Conservation (phyloP, 169 alveolate genomes). For the Babesia bigemina region DNA sequence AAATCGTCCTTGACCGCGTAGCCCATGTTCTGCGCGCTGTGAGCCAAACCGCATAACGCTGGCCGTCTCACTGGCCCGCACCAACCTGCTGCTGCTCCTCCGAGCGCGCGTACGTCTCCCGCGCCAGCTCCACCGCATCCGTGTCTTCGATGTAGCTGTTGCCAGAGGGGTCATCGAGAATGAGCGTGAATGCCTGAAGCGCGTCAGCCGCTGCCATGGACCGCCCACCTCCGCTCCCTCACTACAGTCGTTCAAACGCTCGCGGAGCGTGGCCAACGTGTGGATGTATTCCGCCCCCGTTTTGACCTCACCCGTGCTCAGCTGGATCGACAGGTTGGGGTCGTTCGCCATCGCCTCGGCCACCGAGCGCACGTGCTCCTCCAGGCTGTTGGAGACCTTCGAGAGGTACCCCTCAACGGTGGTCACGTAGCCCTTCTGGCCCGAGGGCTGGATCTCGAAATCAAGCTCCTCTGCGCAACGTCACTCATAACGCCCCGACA, state of each 20-base stretch:
- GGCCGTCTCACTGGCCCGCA: neutral
- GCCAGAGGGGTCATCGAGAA: constrained; percentile 96
- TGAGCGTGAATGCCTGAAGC: constrained; percentile 63
- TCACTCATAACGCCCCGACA: neutral
- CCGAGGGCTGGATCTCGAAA: constrained; percentile 91
- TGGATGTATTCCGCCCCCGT: constrained; percentile 35
- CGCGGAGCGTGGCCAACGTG: constrained; percentile 20
- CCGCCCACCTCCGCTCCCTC: constrained; percentile 39
- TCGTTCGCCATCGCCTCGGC: constrained; percentile 26
- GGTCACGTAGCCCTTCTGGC: constrained; percentile 91
- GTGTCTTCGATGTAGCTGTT: constrained; percentile 91
- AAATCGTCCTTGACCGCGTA: constrained; percentile 28
- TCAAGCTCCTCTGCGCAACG: constrained; percentile 90
- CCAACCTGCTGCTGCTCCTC: constrained; percentile 80
- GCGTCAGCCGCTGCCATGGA: neutral
- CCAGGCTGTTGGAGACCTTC: constrained; percentile 44
- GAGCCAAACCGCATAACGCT: neutral
- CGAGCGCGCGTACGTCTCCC: constrained; percentile 77
- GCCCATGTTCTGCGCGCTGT: constrained; percentile 18
- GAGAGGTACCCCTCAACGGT: constrained; percentile 84
- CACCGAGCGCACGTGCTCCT: constrained; percentile 55
- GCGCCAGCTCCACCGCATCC: constrained; percentile 62
- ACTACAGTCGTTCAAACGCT: constrained; percentile 12
- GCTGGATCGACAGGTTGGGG: constrained; percentile 2
- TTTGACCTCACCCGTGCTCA: constrained; percentile 29